A percentile compares a stretch with the other conserved stretches of the same genome.
phyloP scores from a whole-genome alignment of 2,329 filamentous ascomycete species.

The Colletotrichum navitas region DNA sequence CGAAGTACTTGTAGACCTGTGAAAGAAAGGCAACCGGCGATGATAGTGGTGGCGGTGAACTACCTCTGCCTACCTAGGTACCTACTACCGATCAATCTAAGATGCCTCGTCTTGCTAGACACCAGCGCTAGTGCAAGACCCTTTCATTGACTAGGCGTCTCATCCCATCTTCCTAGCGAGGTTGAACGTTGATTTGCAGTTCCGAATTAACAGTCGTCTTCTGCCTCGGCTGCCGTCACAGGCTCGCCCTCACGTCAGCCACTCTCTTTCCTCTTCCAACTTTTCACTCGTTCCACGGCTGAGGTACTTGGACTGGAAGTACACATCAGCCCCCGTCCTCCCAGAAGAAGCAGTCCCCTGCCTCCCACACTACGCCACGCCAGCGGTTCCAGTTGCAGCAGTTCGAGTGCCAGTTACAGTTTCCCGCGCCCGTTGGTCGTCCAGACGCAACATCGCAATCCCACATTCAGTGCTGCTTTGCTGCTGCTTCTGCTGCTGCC shows the following conservation, averaged over 20 bases:
- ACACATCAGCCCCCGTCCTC: neutral
- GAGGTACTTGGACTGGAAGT: slow-evolving; percentile 2
- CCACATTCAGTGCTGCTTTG: slow-evolving; percentile 11
- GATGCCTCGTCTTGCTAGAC: slow-evolving; percentile 11
- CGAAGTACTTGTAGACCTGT: slow-evolving; percentile 7
- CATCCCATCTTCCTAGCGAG: neutral
- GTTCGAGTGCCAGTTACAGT: slow-evolving; percentile 39
- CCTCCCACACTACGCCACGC: slow-evolving; percentile 21
- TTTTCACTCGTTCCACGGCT: neutral
- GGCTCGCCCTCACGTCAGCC: neutral
- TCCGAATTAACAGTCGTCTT: neutral
- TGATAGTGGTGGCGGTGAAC: neutral
- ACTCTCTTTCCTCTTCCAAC: neutral
- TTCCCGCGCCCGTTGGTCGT: slow-evolving; percentile 36
- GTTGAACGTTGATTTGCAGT: neutral
- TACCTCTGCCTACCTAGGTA: neutral
- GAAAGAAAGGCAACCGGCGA: neutral
- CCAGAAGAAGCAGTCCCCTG: neutral
- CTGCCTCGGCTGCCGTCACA: neutral
- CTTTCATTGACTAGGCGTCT: neutral
- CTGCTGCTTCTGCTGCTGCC: slow-evolving; percentile 24
- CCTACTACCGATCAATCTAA: slow-evolving; percentile 9
- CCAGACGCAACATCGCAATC: slow-evolving; percentile 38
- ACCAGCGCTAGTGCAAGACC: slow-evolving; percentile 16
- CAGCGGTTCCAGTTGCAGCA: slow-evolving; percentile 24